Evolutionary conservation across 768 basidiomycete genomes (phyloP), one percentile per base, ranked within the genome.

Genomic region (Coprinellus micaceus): DNA sequence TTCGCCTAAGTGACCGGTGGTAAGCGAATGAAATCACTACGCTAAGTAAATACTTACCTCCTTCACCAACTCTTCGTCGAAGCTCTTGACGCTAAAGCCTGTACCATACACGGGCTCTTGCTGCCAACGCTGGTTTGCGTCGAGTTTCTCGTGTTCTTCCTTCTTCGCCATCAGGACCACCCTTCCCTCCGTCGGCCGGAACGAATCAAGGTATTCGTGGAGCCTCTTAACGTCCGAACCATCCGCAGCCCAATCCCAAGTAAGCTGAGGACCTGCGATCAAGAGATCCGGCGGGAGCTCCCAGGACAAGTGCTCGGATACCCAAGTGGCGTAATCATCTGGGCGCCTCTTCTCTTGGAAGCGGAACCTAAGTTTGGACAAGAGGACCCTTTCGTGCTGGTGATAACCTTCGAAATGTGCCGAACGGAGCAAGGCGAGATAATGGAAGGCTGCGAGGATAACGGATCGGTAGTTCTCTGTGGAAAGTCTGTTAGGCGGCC

Each of bases 91-190:
- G 33, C 76, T 76, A 69, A 95, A 98, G 59, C 83, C 80, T 2
- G 97, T 98, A 4, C 89, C 92, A 69, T 99, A 99, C 84, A 93
- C 94, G 41, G 88, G 86, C 71, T 98, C 97, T 43, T 80, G 83
- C 60, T 80, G 65, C 91, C 91, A 94, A 13, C 64, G 56, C 10
- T 70, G 62, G 36, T 72, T 69, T 17, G 77, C 66, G 13, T 74
- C 73, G 28, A 80, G 57, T 56, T 78, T 82, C 24, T 71, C 68
- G 53, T 88, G 74, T 39, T 85, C 86, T 58, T 84, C 82, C 41
- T 80, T 82, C 67, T 84, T 84, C n/a, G 86, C 86, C 81, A 92
- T 91, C 39, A 99, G 69, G 24, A 89, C 83, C 21, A 86, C 82
- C 21, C 91, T 77, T 46, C 86, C 81, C 57, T 82, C 77, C 52